These are phyloP conservation scores for Earliella scabrosa DNA, from an alignment of 1,284 basidiomycete species.

Conservation along the genomic window DNA sequence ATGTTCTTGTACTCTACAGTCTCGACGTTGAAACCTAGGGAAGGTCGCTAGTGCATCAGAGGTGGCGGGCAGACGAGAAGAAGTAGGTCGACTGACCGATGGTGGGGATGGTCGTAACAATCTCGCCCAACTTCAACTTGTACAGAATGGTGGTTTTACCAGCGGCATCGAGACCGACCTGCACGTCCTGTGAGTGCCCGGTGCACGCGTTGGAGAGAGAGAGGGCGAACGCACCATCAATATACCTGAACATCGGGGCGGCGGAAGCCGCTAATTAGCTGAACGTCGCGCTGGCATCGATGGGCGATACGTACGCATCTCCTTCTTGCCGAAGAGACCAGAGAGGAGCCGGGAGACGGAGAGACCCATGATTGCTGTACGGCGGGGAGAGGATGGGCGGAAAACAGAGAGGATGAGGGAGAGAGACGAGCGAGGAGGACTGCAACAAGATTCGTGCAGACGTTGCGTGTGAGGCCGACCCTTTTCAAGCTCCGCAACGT, in stretches of 20 bases:
- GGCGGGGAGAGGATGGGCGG: slow-evolving; percentile 22
- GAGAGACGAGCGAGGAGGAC: slow-evolving; percentile 28
- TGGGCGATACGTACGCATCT: slow-evolving; percentile 84
- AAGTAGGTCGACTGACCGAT: slow-evolving; percentile 72
- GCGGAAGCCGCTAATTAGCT: slow-evolving; percentile 26
- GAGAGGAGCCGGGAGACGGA: slow-evolving; percentile 83
- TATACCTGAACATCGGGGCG: slow-evolving; percentile 55
- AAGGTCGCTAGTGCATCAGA: not conserved
- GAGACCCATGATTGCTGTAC: slow-evolving; percentile 73
- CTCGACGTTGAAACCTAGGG: slow-evolving; percentile 95
- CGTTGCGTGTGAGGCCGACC: slow-evolving; percentile 27
- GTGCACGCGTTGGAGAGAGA: not conserved
- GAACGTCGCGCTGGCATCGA: slow-evolving; percentile 30
- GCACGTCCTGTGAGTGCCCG: slow-evolving; percentile 16
- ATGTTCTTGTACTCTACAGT: slow-evolving; percentile 94
- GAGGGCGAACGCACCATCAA: slow-evolving; percentile 60
- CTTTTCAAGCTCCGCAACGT: slow-evolving; percentile 34
- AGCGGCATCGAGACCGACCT: slow-evolving; percentile 96
- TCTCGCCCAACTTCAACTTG: slow-evolving; percentile 98
- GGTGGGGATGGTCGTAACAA: slow-evolving; percentile 99
- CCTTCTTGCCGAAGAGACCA: slow-evolving; percentile 97
- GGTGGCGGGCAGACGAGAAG: not conserved
- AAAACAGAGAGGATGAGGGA: slow-evolving; percentile 24
- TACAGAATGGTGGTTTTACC: slow-evolving; percentile 99
- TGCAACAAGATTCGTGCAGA: slow-evolving; percentile 22